A percentile compares a stretch with the other conserved stretches of the same genome.
These are phyloP conservation scores for baker's yeast (Saccharomyces cerevisiae) DNA, from an alignment of 805 yeast genomes.

Conservation along the genomic window DNA sequence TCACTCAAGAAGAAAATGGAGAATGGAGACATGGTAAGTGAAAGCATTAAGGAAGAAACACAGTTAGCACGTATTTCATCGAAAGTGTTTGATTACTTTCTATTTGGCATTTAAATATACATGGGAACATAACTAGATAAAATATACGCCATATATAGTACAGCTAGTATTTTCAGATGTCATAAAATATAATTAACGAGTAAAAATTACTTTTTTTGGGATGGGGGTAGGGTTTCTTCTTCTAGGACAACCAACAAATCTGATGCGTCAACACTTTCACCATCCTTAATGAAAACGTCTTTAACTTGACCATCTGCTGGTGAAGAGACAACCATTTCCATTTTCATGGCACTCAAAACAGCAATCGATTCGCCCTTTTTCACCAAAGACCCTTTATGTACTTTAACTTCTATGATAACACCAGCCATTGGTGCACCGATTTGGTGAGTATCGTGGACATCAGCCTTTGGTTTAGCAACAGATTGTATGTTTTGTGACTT, in stretches of 20 bases:
- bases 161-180: background rate
- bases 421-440: constrained; percentile 99
- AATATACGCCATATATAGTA: background rate
- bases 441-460: constrained; percentile 76
- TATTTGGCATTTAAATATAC: background rate
- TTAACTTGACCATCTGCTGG: constrained; percentile 80
- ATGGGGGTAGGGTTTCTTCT: constrained; percentile 17
- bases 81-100: background rate
- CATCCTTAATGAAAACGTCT: constrained; percentile 71
- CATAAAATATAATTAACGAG: background rate
- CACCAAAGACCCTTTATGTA: constrained; percentile 77
- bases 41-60: background rate
- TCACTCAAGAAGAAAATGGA: no score
- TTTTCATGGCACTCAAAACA: constrained; percentile 95
- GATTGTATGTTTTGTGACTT: constrained; percentile 79
- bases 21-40: background rate
- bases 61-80: background rate
- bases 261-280: constrained; percentile 92
- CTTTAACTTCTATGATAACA: constrained; percentile 90
- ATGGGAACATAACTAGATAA: background rate
- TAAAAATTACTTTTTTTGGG: constrained; percentile 8
- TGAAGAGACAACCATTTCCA: constrained; percentile 98
- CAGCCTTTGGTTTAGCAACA: constrained; percentile 84
- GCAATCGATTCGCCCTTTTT: constrained; percentile 95
- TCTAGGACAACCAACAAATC: constrained; percentile 68